Base-by-base conservation (phyloP, 1,284 basidiomycete genomes). In the Ceratobasidium sp. region DNA sequence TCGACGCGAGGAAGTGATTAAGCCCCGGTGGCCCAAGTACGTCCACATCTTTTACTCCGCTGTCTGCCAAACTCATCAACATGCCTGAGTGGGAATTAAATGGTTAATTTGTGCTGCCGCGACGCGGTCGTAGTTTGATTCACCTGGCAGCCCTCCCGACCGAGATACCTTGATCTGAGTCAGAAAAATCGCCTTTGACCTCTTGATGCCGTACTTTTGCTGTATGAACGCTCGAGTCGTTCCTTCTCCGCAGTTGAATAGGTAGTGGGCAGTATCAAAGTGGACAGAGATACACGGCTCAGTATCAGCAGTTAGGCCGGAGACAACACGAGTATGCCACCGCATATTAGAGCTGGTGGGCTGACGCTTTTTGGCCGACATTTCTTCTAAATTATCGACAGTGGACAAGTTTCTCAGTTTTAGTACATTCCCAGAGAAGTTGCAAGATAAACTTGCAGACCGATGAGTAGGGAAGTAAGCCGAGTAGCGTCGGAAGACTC, bases 241-340 rank as follows among this genome's bases (percentile, higher is more conserved):
- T 73, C 92, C 93, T 81, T 97, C 95, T 5, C 92, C 90, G 1
- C 86, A 89, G 81, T 96, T 96, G 85, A 97, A 94, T 65, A 96
- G 85, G 78, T 95, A 96, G 79, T 93, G 91, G 7, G 86, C 89
- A 62, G 88, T 86, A 78, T 93, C 91, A 79, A 95, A 94, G 5
- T 88, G 85, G 74, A 96, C 83, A 75, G 92, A 83, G 34, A 96
- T 83, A 2, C 90, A 86, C 0, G 94, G 89, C 78, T 95, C 92
- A 0, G 93, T 91, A 81, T 95, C 93, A 16, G 91, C 88, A 1
- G 92, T 83, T 13, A 82, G 82, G 48, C 82, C 82, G 4, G 84
- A 82, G 24, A 84, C 56, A 37, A 79, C 79, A 64, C 80, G 79
- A 56, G 83, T 80, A 41, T 78, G 79, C 84, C 84, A 84, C 49